These are phyloP conservation scores for Penicillium silybi DNA, from an alignment of 495 filamentous ascomycete genomes.

Conservation along the genomic window DNA sequence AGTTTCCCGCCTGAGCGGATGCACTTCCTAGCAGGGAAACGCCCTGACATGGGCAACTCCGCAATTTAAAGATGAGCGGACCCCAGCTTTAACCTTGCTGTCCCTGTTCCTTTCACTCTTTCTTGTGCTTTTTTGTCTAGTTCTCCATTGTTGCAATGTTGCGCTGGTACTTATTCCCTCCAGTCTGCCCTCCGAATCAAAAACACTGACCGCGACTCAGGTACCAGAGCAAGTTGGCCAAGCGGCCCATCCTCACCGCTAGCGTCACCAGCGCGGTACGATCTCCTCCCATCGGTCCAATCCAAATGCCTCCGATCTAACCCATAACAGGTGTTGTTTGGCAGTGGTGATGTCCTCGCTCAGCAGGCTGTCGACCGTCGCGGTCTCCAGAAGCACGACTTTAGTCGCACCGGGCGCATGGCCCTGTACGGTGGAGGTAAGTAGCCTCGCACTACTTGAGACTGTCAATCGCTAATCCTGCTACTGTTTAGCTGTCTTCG, in stretches of 20 bases:
- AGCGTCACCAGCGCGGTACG: conserved; percentile 74
- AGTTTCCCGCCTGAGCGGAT: conserved; percentile 14
- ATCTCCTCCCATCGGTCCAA: neutral
- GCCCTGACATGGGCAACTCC: conserved; percentile 16
- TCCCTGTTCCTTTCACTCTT: neutral
- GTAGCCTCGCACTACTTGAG: conserved; percentile 7
- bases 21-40: conserved; percentile 15
- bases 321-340: conserved; percentile 70
- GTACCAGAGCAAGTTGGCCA: conserved; percentile 83
- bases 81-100: conserved; percentile 1
- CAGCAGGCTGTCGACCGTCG: conserved; percentile 87
- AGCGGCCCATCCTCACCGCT: conserved; percentile 82
- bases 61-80: conserved; percentile 25
- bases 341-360: conserved; percentile 84
- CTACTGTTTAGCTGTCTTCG: conserved; percentile 66
- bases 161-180: conserved; percentile 31
- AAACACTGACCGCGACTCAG: conserved; percentile 40
- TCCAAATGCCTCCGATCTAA: neutral
- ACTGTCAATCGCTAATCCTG: conserved; percentile 1
- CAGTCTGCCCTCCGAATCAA: conserved; percentile 2
- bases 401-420: conserved; percentile 82
- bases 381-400: conserved; percentile 75
- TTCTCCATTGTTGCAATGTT: conserved; percentile 27
- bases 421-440: conserved; percentile 85
- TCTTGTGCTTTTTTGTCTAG: neutral